Evolutionary conservation across 1,284 basidiomycete genomes (phyloP), one percentile per base, ranked within the genome.

Genomic region (Phylloporus sp.): DNA sequence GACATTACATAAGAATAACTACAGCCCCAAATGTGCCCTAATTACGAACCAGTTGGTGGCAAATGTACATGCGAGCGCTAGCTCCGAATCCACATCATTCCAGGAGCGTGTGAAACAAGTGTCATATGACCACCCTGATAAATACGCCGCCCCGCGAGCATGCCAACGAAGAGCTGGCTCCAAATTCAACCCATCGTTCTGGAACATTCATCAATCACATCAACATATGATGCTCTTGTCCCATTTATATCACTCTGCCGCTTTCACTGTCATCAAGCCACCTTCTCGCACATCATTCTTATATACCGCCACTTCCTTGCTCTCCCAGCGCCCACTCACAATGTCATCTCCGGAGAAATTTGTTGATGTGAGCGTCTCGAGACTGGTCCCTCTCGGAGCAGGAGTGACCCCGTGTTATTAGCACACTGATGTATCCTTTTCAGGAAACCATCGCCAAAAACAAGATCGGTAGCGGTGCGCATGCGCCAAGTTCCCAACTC

Each of bases 11-110:
- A 62, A 98, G 85, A 70, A 98, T 98, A 39, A 98, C 95, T 1
- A 63, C 93, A 93, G 70, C 92, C 95, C 96, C 96, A 98, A n/a
- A 98, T 95, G 71, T 98, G n/a, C n/a, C n/a, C n/a, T n/a, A n/a
- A n/a, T n/a, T n/a, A n/a, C n/a, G n/a, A n/a, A n/a, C n/a, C n/a
- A n/a, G n/a, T n/a, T n/a, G n/a, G n/a, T n/a, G n/a, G n/a, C n/a
- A n/a, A n/a, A n/a, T n/a, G n/a, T n/a, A n/a, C n/a, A n/a, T n/a
- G n/a, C n/a, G n/a, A n/a, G n/a, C n/a, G n/a, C n/a, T n/a, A n/a
- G n/a, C n/a, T n/a, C n/a, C n/a, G n/a, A n/a, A n/a, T n/a, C n/a
- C n/a, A n/a, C n/a, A n/a, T n/a, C n/a, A n/a, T n/a, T n/a, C n/a
- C n/a, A n/a, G n/a, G n/a, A n/a, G n/a, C n/a, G n/a, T n/a, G n/a